These are phyloP conservation scores for Pyropia haitanensis DNA, from an alignment of 23 red algal genomes.

Conservation along the genomic window DNA sequence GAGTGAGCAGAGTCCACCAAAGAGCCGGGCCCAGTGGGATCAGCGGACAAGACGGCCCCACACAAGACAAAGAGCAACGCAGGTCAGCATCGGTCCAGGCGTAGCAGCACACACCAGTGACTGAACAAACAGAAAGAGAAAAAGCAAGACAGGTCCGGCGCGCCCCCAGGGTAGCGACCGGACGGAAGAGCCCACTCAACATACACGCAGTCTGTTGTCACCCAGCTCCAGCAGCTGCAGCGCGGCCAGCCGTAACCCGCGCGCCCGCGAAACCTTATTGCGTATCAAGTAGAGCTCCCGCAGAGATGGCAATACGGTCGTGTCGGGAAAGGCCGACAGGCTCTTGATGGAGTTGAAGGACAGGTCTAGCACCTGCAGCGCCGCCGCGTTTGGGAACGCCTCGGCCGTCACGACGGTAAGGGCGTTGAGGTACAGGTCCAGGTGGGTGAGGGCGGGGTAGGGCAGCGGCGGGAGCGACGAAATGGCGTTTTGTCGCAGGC, in stretches of 20 bases:
- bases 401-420: constrained; percentile 32
- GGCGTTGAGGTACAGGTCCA: constrained; percentile 92
- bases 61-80: neutral
- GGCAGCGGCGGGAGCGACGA: constrained; percentile 34
- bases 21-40: too few species aligned
- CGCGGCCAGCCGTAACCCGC: constrained; percentile 46
- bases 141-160: too few species aligned
- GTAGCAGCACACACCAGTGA: neutral
- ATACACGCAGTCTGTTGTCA: constrained; percentile 65
- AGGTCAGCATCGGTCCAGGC: neutral
- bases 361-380: constrained; percentile 75
- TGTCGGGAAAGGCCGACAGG: constrained; percentile 25
- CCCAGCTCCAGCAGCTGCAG: constrained; percentile 82
- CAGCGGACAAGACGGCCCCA: too few species aligned
- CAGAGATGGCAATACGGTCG: constrained; percentile 38
- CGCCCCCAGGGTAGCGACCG: too few species aligned
- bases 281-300: constrained; percentile 90
- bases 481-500: constrained; percentile 94
- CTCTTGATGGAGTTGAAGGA: constrained; percentile 77
- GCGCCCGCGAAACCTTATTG: constrained; percentile 66
- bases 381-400: constrained; percentile 24
- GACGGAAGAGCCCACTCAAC: neutral
- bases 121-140: too few species aligned
- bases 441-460: constrained; percentile 44
- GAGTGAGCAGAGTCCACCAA: too few species aligned